Evolutionary conservation across 2,329 filamentous ascomycete genomes (phyloP).

Genomic region (Corniculantispora saksenae): DNA sequence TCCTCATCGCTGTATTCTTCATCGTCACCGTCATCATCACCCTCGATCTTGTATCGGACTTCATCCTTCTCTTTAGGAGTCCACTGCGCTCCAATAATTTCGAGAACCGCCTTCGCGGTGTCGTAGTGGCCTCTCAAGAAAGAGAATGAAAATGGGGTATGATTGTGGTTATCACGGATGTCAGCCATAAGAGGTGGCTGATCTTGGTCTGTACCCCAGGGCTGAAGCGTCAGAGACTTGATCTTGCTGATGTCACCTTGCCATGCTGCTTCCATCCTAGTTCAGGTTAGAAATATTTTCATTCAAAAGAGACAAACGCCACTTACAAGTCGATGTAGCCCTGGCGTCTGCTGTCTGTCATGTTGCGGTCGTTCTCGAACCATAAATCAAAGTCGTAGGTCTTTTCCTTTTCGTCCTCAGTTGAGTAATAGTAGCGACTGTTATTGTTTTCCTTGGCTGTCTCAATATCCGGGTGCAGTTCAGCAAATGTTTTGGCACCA

Average conservation of each 20-base stretch:
- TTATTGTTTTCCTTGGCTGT: constrained; percentile 21
- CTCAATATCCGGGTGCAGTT: constrained; percentile 60
- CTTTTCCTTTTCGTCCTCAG: constrained; percentile 26
- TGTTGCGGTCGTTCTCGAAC: constrained; percentile 56
- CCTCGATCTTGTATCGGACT: constrained; percentile 50
- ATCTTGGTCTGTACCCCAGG: constrained; percentile 56
- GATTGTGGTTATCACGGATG: constrained; percentile 49
- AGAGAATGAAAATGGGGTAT: constrained; percentile 68
- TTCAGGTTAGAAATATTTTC: not conserved
- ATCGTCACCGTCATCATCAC: constrained; percentile 40
- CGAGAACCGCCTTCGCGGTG: constrained; percentile 65
- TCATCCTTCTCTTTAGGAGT: constrained; percentile 54
- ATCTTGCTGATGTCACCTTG: constrained; percentile 65
- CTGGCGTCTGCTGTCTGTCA: constrained; percentile 53
- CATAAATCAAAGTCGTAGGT: constrained; percentile 51
- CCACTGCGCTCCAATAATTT: constrained; percentile 71
- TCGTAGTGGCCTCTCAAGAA: constrained; percentile 65
- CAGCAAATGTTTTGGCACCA: constrained; percentile 66
- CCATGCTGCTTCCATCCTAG: constrained; percentile 72
- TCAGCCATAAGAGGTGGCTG: constrained; percentile 66
- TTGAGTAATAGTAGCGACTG: constrained; percentile 3
- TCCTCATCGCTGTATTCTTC: constrained; percentile 38
- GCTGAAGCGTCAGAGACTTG: constrained; percentile 61
- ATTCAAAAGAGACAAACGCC: too few species aligned
- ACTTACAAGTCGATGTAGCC: constrained; percentile 66